These are phyloP conservation scores for Ophiostoma australiae DNA, from an alignment of 2,329 filamentous ascomycete genomes.

Conservation along the genomic window DNA sequence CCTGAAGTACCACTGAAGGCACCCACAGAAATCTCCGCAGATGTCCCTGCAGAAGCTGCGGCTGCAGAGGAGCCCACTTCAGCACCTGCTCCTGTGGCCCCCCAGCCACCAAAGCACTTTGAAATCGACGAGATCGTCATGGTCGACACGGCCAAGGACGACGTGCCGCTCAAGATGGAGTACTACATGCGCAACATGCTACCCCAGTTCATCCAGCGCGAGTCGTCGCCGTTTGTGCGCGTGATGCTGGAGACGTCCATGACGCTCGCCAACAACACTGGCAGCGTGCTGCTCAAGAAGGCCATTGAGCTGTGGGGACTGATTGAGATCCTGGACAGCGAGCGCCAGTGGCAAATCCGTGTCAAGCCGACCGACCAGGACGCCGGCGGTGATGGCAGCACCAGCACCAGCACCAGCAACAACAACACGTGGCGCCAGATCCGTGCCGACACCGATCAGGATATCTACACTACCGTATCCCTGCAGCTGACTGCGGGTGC, in stretches of 20 bases:
- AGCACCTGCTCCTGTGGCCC: constrained; percentile 35
- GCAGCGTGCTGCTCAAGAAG: constrained; percentile 52
- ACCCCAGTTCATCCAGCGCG: constrained; percentile 53
- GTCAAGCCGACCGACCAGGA: constrained; percentile 40
- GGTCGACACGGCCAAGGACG: constrained; percentile 58
- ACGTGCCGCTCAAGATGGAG: constrained; percentile 56
- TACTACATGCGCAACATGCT: constrained; percentile 56
- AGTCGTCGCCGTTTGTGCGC: constrained; percentile 57
- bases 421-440: constrained; percentile 41
- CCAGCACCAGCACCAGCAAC: neutral
- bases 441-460: constrained; percentile 50
- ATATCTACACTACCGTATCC: constrained; percentile 57
- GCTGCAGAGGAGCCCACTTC: neutral
- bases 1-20: neutral
- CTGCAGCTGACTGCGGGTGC: constrained; percentile 61
- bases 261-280: constrained; percentile 43
- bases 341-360: constrained; percentile 56
- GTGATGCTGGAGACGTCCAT: constrained; percentile 51
- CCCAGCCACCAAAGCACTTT: constrained; percentile 29
- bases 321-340: constrained; percentile 61
- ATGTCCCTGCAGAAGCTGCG: neutral
- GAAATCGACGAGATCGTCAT: constrained; percentile 41
- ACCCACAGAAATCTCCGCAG: neutral
- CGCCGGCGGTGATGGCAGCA: neutral
- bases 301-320: constrained; percentile 61